A percentile compares a stretch with the other conserved stretches of the same genome.
Evolutionary conservation across 208 protist genomes (phyloP).

Genomic region (Leishmania gerbilli): DNA sequence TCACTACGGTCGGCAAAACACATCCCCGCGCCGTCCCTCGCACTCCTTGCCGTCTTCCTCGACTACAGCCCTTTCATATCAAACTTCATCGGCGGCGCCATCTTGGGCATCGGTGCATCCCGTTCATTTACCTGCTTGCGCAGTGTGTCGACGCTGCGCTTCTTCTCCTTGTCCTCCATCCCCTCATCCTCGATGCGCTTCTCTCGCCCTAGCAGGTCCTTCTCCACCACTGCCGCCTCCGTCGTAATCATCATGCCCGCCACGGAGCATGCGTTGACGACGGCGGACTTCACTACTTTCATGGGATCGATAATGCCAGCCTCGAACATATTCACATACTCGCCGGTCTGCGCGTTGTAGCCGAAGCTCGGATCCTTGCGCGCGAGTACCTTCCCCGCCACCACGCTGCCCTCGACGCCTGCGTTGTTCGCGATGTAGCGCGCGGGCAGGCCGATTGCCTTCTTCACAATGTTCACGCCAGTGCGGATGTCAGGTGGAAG

Average conservation of each 20-base stretch:
- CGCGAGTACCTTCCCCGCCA: slow-evolving; percentile 96
- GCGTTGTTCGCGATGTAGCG: slow-evolving; percentile 98
- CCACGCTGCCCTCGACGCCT: slow-evolving; percentile 97
- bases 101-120: slow-evolving; percentile 79
- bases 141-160: slow-evolving; percentile 66
- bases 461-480: slow-evolving; percentile 84
- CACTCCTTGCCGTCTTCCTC: background rate
- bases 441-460: slow-evolving; percentile 79
- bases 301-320: slow-evolving; percentile 99
- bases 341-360: slow-evolving; percentile 95
- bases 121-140: slow-evolving; percentile 78
- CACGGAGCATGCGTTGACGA: slow-evolving; percentile 98
- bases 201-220: slow-evolving; percentile 59
- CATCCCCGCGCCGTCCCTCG: background rate
- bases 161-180: slow-evolving; percentile 83
- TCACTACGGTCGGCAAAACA: background rate
- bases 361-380: slow-evolving; percentile 87
- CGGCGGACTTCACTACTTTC: slow-evolving; percentile 98
- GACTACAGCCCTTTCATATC: slow-evolving; percentile 83
- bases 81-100: slow-evolving; percentile 89
- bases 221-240: slow-evolving; percentile 96
- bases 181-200: slow-evolving; percentile 79
- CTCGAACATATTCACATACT: slow-evolving; percentile 98
- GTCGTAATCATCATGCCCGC: slow-evolving; percentile 99
- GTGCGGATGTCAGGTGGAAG: slow-evolving; percentile 74